These are phyloP conservation scores for Ilyonectria sp. DNA, from an alignment of 2,329 filamentous ascomycete genomes.

Conservation along the genomic window DNA sequence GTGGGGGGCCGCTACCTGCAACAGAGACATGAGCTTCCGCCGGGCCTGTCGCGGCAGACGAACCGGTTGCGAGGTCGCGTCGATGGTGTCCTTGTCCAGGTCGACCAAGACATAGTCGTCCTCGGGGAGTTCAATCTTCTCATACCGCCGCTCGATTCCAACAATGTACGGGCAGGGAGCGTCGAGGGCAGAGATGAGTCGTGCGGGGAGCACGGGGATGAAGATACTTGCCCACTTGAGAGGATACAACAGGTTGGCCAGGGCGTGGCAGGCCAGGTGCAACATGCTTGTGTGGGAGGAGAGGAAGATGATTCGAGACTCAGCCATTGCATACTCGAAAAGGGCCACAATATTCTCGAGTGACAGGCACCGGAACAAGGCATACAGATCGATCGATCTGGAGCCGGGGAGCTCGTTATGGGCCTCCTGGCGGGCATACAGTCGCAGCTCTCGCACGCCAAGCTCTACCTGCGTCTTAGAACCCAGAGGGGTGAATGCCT, in stretches of 20 bases:
- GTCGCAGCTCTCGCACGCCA: conserved; percentile 86
- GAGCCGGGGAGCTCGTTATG: conserved; percentile 93
- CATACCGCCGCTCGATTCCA: conserved; percentile 93
- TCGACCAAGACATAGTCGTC: conserved; percentile 98
- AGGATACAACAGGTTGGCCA: conserved; percentile 89
- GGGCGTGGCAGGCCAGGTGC: conserved; percentile 90
- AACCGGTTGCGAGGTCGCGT: conserved; percentile 84
- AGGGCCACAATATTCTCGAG: conserved; percentile 93
- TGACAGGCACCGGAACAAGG: conserved; percentile 90
- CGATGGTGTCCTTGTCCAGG: conserved; percentile 90
- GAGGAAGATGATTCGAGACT: conserved; percentile 95
- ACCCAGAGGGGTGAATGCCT: conserved; percentile 91
- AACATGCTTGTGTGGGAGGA: conserved; percentile 98
- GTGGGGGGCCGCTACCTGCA: conserved; percentile 92
- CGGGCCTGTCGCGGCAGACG: conserved; percentile 89
- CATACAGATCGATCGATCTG: conserved; percentile 92
- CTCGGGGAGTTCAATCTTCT: conserved; percentile 87
- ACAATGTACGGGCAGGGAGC: conserved; percentile 98
- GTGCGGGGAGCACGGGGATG: conserved; percentile 90
- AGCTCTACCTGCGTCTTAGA: conserved; percentile 98
- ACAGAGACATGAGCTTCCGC: conserved; percentile 87
- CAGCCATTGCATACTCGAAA: conserved; percentile 92
- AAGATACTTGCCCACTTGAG: conserved; percentile 95
- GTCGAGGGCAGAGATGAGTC: conserved; percentile 90
- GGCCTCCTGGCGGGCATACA: conserved; percentile 95